Base-by-base conservation (phyloP, 2,329 filamentous ascomycete species). In the Chrysosporium queenslandicum region DNA sequence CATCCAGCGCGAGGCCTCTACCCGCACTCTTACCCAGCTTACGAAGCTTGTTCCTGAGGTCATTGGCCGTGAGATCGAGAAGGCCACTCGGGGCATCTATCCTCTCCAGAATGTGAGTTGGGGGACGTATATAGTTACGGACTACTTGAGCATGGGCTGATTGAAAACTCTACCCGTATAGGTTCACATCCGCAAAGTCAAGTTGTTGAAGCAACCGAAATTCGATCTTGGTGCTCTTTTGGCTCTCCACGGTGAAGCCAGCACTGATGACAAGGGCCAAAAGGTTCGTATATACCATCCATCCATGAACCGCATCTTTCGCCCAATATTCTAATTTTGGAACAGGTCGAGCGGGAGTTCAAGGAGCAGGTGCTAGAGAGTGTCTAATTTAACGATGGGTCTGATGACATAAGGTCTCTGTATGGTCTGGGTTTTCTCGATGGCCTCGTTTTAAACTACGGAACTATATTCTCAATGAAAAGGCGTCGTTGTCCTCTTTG, bases 151-250 rank as follows among this genome's bases (percentile, higher is more conserved):
- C 41, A 40, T 53, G 45, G 57, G 60, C 20, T 12, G 27, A 20
- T 14, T 23, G 36, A 20, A 11, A 25, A 18, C 2, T 32, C 4
- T 32, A 6, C 29, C 8, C 30, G 36, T 59, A 8, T 65, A 97
- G 90, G 90, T 97, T 69, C 92, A 98, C 81, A 95, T 98, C 77
- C 90, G 92, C 77, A 98, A 98, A 84, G 91, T 98, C 70, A 98
- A 98, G 85, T 87, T 98, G 66, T 81, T 98, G 66, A 98, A 98
- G 85, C 76, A 85, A 63, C 92, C 92, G 71, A 98, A 98, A 82
- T 97, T 98, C 80, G 92, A 98, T 72, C 86, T 98, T 62, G 92
- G 92, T 76, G 86, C 87, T 66, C 83, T 98, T 65, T 85, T 98
- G 75, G 86, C 86, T 74, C 85, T 98, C 67, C 92, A 98, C 80